phyloP scores from a whole-genome alignment of 306 rosid species.

The Trifolium pratense region DNA sequence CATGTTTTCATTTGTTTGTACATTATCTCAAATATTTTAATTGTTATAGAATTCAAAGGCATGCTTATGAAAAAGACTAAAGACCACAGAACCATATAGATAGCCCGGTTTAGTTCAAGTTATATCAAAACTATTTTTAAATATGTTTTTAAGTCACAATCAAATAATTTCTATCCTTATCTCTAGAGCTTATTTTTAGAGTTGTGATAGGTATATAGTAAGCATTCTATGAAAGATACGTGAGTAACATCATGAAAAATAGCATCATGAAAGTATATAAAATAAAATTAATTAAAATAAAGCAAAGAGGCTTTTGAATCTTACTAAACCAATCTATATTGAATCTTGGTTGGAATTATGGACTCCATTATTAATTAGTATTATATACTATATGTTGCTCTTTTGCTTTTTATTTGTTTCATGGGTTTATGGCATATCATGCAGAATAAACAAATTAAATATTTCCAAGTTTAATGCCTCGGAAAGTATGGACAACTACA shows the following conservation, averaged over 20 bases:
- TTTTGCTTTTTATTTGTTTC: constrained; percentile 45
- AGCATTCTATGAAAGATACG: constrained; percentile 41
- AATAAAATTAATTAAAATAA: constrained; percentile 19
- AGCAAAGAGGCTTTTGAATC: constrained; percentile 36
- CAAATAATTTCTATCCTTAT: neutral
- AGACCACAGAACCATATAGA: constrained; percentile 39
- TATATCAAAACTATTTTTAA: neutral
- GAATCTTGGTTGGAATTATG: constrained; percentile 33
- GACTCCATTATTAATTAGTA: constrained; percentile 25
- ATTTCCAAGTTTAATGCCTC: constrained; percentile 54
- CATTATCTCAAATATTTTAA: constrained; percentile 34
- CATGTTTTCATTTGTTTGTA: constrained; percentile 40
- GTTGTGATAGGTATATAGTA: neutral
- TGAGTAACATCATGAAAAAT: constrained; percentile 36
- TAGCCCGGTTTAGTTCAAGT: constrained; percentile 26
- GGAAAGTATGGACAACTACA: constrained; percentile 54
- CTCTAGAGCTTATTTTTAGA: neutral
- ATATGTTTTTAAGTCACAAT: neutral
- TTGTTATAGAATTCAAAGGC: constrained; percentile 33
- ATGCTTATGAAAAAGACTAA: neutral
- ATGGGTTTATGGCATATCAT: constrained; percentile 36
- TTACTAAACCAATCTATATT: constrained; percentile 29
- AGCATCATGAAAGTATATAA: constrained; percentile 32
- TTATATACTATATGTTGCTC: neutral
- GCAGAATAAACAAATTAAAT: constrained; percentile 47